Evolutionary conservation across 1,139 yeast genomes (phyloP), one percentile per base, ranked within the genome.

Genomic region (Protomyces inundatus): DNA sequence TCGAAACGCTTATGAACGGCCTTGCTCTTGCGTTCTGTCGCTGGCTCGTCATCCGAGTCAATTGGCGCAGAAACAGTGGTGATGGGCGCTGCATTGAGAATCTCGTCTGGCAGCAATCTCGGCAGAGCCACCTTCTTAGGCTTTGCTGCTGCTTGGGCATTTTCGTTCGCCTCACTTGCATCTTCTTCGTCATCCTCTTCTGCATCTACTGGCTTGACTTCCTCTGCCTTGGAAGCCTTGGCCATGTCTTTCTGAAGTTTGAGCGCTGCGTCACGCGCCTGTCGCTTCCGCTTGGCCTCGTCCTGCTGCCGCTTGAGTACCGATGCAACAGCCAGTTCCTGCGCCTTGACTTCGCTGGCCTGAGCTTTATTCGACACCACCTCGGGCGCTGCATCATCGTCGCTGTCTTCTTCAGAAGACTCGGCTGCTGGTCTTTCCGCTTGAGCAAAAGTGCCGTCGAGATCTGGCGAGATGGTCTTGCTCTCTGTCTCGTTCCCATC

Each of bases 371-470:
- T 58, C 10, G 62, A 58, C 3, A 58, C 36, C 3, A 56, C 62
- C 34, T 58, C 62, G 10, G 62, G 62, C 12, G 62, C 62, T 33
- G 39, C 56, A 35, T 58, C 62, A n/a, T 58, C 62, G 30, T 40
- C 48, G 10, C 36, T 34, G 9, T 56, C 40, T 6, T 56, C 61
- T 10, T 30, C 50, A 14, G 48, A 42, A 5, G 48, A 42, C 32
- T 9, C 12, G 23, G 9, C 23, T 10, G 23, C 32, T 6, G 6
- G 9, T 6, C 7, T 9, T n/a, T 14, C 23, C 23, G 23, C 23
- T 1, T 23, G 23, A 23, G 23, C 48, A 16, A 4, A 16, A 3
- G 48, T 30, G 32, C 48, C 23, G 12, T 42, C 48, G 9, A 42
- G 48, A 9, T 42, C 48, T 10, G 48, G 48, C 48, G 48, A 42